These are phyloP conservation scores for Camellia sinensis DNA, from an alignment of 148 eudicot genomes.

Conservation along the genomic window DNA sequence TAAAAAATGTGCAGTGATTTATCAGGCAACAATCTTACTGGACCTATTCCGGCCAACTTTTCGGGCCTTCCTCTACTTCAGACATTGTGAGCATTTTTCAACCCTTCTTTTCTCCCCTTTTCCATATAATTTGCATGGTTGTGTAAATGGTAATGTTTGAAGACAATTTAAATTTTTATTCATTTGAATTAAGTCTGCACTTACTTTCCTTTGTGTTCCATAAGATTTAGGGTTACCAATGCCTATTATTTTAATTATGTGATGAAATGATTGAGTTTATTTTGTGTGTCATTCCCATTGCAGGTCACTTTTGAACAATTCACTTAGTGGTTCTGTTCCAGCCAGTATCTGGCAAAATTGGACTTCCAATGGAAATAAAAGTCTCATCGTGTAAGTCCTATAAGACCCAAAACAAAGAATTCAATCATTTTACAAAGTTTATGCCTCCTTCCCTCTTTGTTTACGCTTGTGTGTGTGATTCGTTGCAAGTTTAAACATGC, in stretches of 20 bases:
- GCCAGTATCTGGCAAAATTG: conserved; percentile 57
- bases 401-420: conserved; percentile 23
- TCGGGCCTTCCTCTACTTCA: conserved; percentile 60
- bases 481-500: not conserved
- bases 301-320: conserved; percentile 59
- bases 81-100: conserved; percentile 13
- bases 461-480: not conserved
- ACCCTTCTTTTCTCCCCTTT: not conserved
- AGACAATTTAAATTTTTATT: too few relatives aligned
- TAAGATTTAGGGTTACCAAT: not conserved
- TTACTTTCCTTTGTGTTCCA: not conserved
- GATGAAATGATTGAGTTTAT: not conserved
- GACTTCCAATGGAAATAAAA: conserved; percentile 30
- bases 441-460: not conserved
- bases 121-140: too few relatives aligned
- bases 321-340: conserved; percentile 57
- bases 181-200: not conserved
- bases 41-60: conserved; percentile 49
- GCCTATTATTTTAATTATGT: not conserved
- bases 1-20: conserved; percentile 48
- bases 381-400: conserved; percentile 57
- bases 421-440: not conserved
- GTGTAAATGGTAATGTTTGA: too few relatives aligned
- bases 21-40: conserved; percentile 53
- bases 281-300: conserved; percentile 18